Evolutionary conservation across 768 basidiomycete genomes (phyloP).

Genomic region (Pseudohyphozyma bogoriensis): DNA sequence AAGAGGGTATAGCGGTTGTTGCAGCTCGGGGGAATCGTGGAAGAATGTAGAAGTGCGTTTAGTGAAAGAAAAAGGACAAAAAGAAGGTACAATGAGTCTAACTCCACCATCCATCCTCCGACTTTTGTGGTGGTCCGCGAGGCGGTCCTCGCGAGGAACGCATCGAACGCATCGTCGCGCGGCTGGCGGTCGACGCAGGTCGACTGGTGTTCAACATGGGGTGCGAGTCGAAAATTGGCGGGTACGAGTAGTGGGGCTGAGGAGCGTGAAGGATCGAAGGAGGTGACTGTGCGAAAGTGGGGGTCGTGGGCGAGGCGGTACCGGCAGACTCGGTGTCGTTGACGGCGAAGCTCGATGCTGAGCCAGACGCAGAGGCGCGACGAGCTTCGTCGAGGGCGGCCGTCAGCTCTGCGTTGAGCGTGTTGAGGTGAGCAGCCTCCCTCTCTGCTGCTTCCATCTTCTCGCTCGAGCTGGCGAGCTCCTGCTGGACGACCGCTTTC

Average conservation of each 20-base stretch:
- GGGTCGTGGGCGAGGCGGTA: no score
- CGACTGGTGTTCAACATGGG: no score
- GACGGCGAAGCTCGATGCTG: background rate
- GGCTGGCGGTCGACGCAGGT: background rate
- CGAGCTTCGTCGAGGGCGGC: no score
- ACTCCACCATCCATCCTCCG: background rate
- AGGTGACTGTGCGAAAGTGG: no score
- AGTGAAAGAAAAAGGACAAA: background rate
- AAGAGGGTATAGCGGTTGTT: no score
- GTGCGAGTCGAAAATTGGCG: no score
- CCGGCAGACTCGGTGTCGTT: background rate
- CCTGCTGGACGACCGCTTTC: background rate
- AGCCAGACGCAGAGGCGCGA: no score
- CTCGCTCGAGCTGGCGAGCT: background rate
- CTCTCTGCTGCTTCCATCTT: no score
- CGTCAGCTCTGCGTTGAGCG: background rate
- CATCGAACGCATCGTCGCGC: background rate
- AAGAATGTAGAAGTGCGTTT: no score
- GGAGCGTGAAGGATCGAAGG: background rate
- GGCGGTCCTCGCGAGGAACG: background rate
- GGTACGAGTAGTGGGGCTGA: background rate
- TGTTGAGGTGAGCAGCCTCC: background rate
- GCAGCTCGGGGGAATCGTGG: no score
- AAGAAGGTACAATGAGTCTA: background rate
- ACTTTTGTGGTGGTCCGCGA: background rate